These are phyloP conservation scores for Metschnikowia gelsemii DNA, from an alignment of 805 yeast genomes.

Conservation along the genomic window DNA sequence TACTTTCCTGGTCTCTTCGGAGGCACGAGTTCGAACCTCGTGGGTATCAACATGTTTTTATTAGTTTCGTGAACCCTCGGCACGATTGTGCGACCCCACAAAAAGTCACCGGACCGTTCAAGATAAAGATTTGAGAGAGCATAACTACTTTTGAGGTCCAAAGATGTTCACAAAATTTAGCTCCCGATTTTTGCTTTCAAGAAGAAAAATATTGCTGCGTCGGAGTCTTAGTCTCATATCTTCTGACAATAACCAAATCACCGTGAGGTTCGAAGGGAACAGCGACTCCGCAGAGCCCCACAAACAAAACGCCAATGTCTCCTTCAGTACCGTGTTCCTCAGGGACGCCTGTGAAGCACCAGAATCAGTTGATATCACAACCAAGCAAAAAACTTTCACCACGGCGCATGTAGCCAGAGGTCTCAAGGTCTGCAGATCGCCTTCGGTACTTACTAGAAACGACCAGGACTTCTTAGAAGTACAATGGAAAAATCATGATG, in stretches of 20 bases:
- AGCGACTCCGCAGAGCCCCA: constrained; percentile 7
- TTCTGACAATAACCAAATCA: constrained; percentile 26
- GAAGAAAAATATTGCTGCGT: neutral
- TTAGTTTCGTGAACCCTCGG: neutral
- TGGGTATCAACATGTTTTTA: constrained; percentile 21
- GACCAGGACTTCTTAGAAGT: constrained; percentile 38
- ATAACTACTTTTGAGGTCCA: too few relatives aligned
- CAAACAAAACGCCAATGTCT: constrained; percentile 18
- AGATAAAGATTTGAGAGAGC: too few relatives aligned
- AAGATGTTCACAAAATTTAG: neutral
- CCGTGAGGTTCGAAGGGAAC: constrained; percentile 23
- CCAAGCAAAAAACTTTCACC: constrained; percentile 65
- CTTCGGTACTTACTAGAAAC: constrained; percentile 27
- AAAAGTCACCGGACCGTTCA: too few relatives aligned
- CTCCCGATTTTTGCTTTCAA: neutral
- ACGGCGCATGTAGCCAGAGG: constrained; percentile 47
- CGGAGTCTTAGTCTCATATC: constrained; percentile 10
- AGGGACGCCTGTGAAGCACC: constrained; percentile 60
- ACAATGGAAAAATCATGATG: constrained; percentile 34
- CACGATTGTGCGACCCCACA: neutral
- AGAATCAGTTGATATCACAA: constrained; percentile 50
- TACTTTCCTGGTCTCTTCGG: constrained; percentile 28
- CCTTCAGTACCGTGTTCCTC: constrained; percentile 53
- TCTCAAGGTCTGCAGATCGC: constrained; percentile 37
- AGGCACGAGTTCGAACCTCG: constrained; percentile 29